Conservation (phyloP, 1,139 yeast species). For the Protomyces gravidus region DNA sequence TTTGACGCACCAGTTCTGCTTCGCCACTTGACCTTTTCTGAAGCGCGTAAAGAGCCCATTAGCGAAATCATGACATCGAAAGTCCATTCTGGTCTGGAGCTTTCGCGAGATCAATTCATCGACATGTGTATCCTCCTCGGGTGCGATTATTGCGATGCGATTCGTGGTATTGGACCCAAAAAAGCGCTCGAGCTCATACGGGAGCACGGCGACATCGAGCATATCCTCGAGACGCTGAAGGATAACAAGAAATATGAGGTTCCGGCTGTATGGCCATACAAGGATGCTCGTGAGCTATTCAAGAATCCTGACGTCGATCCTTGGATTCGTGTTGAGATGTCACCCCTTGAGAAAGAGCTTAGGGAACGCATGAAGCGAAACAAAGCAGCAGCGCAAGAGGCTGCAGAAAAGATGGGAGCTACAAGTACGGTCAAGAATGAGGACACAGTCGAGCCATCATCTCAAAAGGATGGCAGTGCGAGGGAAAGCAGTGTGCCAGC, state of each 20-base stretch:
- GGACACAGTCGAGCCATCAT: neutral
- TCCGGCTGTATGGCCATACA: slow-evolving; percentile 93
- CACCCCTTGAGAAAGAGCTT: slow-evolving; percentile 15
- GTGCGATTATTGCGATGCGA: slow-evolving; percentile 95
- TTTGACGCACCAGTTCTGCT: slow-evolving; percentile 78
- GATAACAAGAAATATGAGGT: slow-evolving; percentile 51
- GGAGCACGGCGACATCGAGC: slow-evolving; percentile 77
- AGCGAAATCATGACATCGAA: slow-evolving; percentile 69
- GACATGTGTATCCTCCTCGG: slow-evolving; percentile 91
- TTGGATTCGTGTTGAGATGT: slow-evolving; percentile 19
- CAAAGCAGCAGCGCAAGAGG: slow-evolving; percentile 18
- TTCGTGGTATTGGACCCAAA: slow-evolving; percentile 91
- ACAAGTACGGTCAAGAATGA: neutral
- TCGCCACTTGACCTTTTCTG: slow-evolving; percentile 88
- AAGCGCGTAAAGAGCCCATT: slow-evolving; percentile 86
- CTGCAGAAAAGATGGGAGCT: slow-evolving; percentile 4
- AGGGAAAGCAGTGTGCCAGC: neutral
- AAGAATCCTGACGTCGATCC: slow-evolving; percentile 65
- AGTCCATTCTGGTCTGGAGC: slow-evolving; percentile 70
- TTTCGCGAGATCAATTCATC: slow-evolving; percentile 69
- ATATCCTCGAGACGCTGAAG: slow-evolving; percentile 47
- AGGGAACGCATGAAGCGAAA: slow-evolving; percentile 17
- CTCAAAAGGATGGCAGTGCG: neutral
- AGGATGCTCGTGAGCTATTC: slow-evolving; percentile 80
- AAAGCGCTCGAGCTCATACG: slow-evolving; percentile 84